These are phyloP conservation scores for Aphanomyces euteiches DNA, from an alignment of 352 stramenopile genomes.

Conservation along the genomic window DNA sequence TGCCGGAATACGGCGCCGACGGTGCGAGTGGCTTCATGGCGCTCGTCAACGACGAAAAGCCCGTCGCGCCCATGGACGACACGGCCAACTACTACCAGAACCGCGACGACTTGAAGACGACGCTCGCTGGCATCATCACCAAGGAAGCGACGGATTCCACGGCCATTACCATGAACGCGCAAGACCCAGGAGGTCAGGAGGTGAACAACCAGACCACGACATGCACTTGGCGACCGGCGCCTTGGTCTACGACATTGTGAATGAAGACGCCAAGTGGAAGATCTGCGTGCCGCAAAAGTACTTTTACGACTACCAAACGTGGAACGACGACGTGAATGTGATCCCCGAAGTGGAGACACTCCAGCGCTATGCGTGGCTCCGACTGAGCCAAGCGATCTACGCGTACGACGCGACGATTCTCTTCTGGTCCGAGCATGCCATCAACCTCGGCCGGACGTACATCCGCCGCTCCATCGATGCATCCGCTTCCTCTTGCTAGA, in stretches of 20 bases:
- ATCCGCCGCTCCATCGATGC: too few relatives aligned
- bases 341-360: background rate
- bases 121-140: background rate
- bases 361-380: constrained; percentile 12
- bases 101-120: background rate
- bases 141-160: background rate
- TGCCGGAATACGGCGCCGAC: background rate
- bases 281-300: constrained; percentile 4
- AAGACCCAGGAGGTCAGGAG: background rate
- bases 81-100: background rate
- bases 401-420: background rate
- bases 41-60: background rate
- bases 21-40: background rate
- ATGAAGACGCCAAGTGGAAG: background rate
- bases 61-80: constrained; percentile 11
- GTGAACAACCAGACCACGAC: constrained; percentile 11
- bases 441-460: constrained; percentile 21
- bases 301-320: constrained; percentile 24
- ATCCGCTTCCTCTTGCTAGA: too few relatives aligned
- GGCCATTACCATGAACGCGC: constrained; percentile 11
- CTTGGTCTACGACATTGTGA: background rate
- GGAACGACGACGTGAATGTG: constrained; percentile 3
- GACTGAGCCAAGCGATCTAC: constrained; percentile 2
- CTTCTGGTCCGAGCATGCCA: constrained; percentile 9
- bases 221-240: constrained; percentile 5